Evolutionary conservation across 2,329 filamentous ascomycete genomes (phyloP), one percentile per base, ranked within the genome.

Genomic region (Parastagonospora avenae): DNA sequence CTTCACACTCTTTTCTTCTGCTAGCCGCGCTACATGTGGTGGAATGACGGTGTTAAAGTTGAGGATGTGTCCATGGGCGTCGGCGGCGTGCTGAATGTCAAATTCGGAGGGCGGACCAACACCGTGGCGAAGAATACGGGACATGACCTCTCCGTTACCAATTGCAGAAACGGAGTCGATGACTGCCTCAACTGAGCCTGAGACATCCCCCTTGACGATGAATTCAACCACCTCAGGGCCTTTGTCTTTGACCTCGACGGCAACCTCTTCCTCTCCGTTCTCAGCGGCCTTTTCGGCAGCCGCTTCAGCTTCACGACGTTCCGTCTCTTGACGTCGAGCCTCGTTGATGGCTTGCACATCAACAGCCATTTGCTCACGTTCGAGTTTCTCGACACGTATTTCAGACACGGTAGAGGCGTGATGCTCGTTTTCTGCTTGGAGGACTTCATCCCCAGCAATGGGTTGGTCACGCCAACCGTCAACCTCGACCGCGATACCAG

Each of bases 381-480:
- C 89, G 1, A 81, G 77, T 63, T 87, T 85, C 62, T 93, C 89
- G 30, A 84, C 74, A 8, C 94, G 87, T 65, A 92, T 91, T 2
- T 88, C 84, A 2, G 93, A 82, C 0, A 94, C 93, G 2, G 81
- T 82, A 65, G 90, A 90, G 31, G 92, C 94, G 55, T 84, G 87
- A 52, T 85, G 83, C 75, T 97, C 92, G 60, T 87, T 85, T 0
- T 83, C 79, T 1, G 92, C 91, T 75, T 97, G 90, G 0, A 99
- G 80, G 8, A 96, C 88, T 76, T 91, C 86, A 64, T 95, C 90
- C 42, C 95, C 95, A 1, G 94, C 93, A 19, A 84, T 82, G 1
- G 94, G 93, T 59, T 91, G 87, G 31, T 91, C 89, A 63, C 87
- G 87, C 94, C 94, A 99, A n/a, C 94, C 94, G 55, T 97, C 86